Conservation (phyloP, 352 stramenopile species). For the Globisporangium barbulae region DNA sequence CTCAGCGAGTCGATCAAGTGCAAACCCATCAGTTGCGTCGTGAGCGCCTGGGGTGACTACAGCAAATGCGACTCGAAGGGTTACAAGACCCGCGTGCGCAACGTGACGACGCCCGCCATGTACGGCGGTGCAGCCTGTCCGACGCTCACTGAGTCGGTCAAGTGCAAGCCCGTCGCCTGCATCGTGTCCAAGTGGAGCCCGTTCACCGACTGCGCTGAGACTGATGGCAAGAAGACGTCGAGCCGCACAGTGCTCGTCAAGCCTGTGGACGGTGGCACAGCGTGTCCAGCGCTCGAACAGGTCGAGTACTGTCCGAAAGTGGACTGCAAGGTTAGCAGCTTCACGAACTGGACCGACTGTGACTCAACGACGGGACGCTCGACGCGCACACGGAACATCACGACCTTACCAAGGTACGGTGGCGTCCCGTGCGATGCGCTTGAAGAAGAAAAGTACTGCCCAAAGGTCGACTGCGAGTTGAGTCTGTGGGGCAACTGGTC, state of each 20-base stretch:
- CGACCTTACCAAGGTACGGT: conserved; percentile 1
- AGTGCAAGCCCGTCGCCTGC: conserved; percentile 54
- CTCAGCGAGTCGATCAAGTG: conserved; percentile 38
- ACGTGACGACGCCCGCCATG: conserved; percentile 21
- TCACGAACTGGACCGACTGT: conserved; percentile 24
- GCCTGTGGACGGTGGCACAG: conserved; percentile 30
- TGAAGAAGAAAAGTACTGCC: conserved; percentile 34
- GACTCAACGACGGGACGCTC: conserved; percentile 22
- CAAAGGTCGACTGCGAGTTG: conserved; percentile 29
- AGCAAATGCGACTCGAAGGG: conserved; percentile 29
- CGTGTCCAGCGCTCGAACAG: conserved; percentile 44
- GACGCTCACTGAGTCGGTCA: conserved; percentile 39
- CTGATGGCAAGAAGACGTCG: conserved; percentile 32
- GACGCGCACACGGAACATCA: conserved; percentile 20
- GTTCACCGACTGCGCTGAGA: conserved; percentile 30
- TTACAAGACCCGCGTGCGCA: conserved; percentile 40
- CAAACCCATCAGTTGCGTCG: conserved; percentile 40
- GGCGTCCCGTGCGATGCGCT: conserved; percentile 14
- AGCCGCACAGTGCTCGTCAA: conserved; percentile 33
- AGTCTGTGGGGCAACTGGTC: conserved; percentile 37
- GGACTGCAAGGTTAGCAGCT: conserved; percentile 45
- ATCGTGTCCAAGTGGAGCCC: conserved; percentile 47
- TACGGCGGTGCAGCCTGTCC: conserved; percentile 40
- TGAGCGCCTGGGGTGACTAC: conserved; percentile 49
- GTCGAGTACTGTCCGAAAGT: conserved; percentile 35